Conservation (phyloP, 345 rosid genomes). For the Camelina sativa region DNA sequence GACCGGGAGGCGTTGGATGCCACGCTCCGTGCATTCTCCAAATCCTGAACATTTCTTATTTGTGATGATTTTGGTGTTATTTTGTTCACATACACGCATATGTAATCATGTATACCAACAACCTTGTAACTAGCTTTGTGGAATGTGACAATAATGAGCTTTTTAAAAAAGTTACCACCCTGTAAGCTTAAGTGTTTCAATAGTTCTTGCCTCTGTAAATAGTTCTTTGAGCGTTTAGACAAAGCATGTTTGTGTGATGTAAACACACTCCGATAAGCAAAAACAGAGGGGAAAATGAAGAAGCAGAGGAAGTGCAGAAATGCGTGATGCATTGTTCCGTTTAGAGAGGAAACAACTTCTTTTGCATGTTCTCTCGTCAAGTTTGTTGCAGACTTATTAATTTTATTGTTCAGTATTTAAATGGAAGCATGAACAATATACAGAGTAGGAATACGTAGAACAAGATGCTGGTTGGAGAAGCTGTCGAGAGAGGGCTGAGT, state of each 20-base stretch:
- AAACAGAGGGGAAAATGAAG: neutral
- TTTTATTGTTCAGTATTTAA: neutral
- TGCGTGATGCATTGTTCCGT: conserved; percentile 31
- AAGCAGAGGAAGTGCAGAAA: conserved; percentile 15
- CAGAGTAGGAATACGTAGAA: neutral
- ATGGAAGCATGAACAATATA: neutral
- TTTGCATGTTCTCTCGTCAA: conserved; percentile 24
- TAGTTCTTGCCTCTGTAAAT: neutral
- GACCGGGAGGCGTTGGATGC: conserved; percentile 82
- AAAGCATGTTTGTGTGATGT: conserved; percentile 4
- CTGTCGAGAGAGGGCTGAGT: conserved; percentile 28
- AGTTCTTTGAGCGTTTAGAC: neutral
- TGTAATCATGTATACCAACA: conserved; percentile 27
- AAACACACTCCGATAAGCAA: neutral
- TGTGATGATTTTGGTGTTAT: conserved; percentile 21
- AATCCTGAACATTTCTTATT: conserved; percentile 26
- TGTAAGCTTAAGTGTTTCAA: neutral
- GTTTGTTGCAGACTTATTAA: too few species aligned
- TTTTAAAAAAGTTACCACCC: neutral
- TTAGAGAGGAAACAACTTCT: conserved; percentile 36
- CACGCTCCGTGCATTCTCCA: conserved; percentile 72
- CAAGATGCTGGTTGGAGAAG: conserved; percentile 29
- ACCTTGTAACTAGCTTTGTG: conserved; percentile 38
- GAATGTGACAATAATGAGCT: conserved; percentile 31
- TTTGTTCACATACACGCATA: conserved; percentile 4